These are phyloP conservation scores for Epichloe aotearoae DNA, from an alignment of 2,329 filamentous ascomycete species.

Conservation along the genomic window DNA sequence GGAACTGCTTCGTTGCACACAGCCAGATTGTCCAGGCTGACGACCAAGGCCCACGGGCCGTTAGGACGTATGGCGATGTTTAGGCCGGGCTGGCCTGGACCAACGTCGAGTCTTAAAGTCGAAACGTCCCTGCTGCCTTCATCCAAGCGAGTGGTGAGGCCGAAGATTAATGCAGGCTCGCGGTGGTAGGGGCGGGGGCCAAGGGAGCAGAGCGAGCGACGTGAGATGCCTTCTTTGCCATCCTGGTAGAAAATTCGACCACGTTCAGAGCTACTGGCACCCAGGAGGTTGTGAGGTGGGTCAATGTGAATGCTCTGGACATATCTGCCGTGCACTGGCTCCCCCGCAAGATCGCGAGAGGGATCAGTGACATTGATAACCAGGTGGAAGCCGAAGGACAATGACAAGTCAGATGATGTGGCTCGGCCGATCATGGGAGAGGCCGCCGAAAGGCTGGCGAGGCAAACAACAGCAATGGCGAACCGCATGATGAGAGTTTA, in stretches of 20 bases:
- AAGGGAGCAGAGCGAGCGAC: background rate
- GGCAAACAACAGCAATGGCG: background rate
- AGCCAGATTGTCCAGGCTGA: background rate
- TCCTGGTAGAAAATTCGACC: constrained; percentile 1
- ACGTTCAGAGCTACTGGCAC: background rate
- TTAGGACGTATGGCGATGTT: background rate
- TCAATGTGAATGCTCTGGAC: background rate
- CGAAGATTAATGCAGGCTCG: background rate
- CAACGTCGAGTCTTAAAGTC: background rate
- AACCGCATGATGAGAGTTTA: background rate
- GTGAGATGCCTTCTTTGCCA: background rate
- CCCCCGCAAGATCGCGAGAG: background rate
- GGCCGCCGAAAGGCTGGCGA: background rate
- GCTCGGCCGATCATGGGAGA: background rate
- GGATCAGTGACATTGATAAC: background rate
- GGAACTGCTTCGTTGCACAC: background rate
- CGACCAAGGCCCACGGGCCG: no score
- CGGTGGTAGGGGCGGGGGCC: background rate
- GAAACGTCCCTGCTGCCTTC: background rate
- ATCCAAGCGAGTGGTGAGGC: background rate
- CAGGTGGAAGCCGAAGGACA: background rate
- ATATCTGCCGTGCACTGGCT: background rate
- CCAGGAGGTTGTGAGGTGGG: background rate
- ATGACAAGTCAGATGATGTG: background rate
- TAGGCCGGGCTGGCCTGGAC: background rate